Percentiles rank a stretch among this genome's conserved stretches.
Conservation (phyloP, 768 basidiomycete species). For the Auricularia auricula-judae region DNA sequence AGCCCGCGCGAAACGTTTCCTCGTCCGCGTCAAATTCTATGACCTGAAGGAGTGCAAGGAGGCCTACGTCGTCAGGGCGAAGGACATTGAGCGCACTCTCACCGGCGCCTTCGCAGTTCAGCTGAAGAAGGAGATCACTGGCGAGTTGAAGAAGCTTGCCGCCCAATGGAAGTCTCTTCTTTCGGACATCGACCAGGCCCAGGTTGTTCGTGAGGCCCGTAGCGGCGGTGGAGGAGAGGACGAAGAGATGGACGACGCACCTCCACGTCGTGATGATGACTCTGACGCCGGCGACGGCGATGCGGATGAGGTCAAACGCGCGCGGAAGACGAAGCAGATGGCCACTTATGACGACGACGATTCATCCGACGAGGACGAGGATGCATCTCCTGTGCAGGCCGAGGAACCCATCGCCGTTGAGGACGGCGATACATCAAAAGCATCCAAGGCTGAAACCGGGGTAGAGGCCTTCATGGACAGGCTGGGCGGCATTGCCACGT, state of each 20-base stretch:
- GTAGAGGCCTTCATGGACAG: conserved; percentile 43
- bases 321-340: conserved; percentile 60
- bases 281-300: conserved; percentile 78
- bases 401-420: conserved; percentile 27
- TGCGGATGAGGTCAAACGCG: conserved; percentile 66
- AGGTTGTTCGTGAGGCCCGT: conserved; percentile 30
- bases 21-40: conserved; percentile 74
- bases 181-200: conserved; percentile 75
- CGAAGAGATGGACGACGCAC: conserved; percentile 44
- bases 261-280: conserved; percentile 38
- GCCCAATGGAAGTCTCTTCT: conserved; percentile 70
- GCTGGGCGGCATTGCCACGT: conserved; percentile 47
- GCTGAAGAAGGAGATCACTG: conserved; percentile 76
- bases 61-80: conserved; percentile 68
- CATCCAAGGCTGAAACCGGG: conserved; percentile 25
- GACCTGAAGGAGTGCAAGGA: conserved; percentile 70
- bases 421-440: conserved; percentile 18
- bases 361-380: conserved; percentile 34
- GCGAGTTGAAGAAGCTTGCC: conserved; percentile 78
- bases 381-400: conserved; percentile 30
- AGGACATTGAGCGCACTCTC: conserved; percentile 65
- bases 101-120: conserved; percentile 63
- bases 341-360: conserved; percentile 69
- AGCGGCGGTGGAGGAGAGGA: conserved; percentile 35
- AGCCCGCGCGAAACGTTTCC: conserved; percentile 69